Base-by-base conservation (phyloP, 441 rosid genomes). In the Eutrema salsugineum region DNA sequence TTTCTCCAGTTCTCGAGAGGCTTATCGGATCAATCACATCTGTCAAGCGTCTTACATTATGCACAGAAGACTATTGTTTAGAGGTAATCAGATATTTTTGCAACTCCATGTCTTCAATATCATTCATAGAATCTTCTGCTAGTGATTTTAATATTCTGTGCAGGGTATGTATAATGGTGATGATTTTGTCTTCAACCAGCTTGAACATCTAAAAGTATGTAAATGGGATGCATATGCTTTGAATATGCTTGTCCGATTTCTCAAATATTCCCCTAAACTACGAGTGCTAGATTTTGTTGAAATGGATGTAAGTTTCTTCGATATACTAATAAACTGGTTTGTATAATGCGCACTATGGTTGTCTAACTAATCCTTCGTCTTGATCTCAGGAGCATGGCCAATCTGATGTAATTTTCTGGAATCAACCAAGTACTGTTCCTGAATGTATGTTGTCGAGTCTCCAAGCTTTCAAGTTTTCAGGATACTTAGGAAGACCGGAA, bases 191-290 rank as follows among this genome's bases (percentile, higher is more conserved):
- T 28, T 30, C 38, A 30, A 16, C 7, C 16, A 44, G 36, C 65
- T 60, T 60, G 65, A 40, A 24, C 64, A 59, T 59, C 20, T 59
- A 35, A 39, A 24, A 0, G 4, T 59, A 40, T 40, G 64, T 40
- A 2, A 22, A 7, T 22, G 49, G 5, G 2, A 9, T 22, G 0
- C 1, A 2, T 2, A 15, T 2, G 14, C n/a, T 12, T 2, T 14
- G 22, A 22, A 4, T 40, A 5, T 60, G 4, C 36, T 60, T 60
- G 16, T 7, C 36, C 36, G 22, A 1, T 1, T 60, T 5, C 65
- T 60, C 65, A 22, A 60, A n/a, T n/a, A 22, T 39, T 28, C 28
- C 16, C 66, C 66, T 11, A 28, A 28, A 4, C 28, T 43, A 28
- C 53, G 6, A 11, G 1, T 1, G 2, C n/a, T 38, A 38, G 42